Evolutionary conservation across 768 basidiomycete species (phyloP), one percentile per base, ranked within the genome.

Genomic region (Auriscalpium microsporum): DNA sequence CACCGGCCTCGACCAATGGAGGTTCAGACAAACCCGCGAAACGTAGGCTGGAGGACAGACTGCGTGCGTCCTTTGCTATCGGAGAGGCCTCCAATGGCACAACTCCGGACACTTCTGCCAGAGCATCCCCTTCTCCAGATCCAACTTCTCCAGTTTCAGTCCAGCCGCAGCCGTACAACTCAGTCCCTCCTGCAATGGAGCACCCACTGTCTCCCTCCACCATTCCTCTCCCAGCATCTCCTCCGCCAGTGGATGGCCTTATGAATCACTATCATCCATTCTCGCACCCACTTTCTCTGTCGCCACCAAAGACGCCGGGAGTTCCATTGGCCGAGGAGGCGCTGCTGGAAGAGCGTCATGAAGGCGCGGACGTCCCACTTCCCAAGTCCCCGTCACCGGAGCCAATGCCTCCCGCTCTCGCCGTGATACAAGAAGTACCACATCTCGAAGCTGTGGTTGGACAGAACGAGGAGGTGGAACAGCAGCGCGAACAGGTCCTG

Each of bases 41-140:
- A 64, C 74, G 78, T 8, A 86, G 78, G 21, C 72, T 91, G 2
- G 90, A 91, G 69, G 89, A 91, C 56, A 76, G 90, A 46, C 72
- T 91, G n/a, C 79, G 84, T 46, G 83, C 86, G 72, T 76, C 78
- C 28, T 78, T 83, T 61, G 75, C 77, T 19, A 75, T 77, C 51
- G 80, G 77, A 17, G 87, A 89, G 17, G 71, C 75, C 11, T 79
- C 80, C 9, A 72, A 67, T 54, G 57, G 69, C 17, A 71, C 69
- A 21, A 73, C 81, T 0, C 73, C 79, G 6, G 64, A 67, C 8
- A 57, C 57, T 1, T 76, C 81, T 17, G 63, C 71, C 7, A 72
- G 70, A 42, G 66, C 70, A 16, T 77, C 82, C 4, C 75, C 81
- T 11, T 58, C 66, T 8, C 70, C 77, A 17, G 52, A 59, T 13